Evolutionary conservation across 164 flowering plant genomes (phyloP).

Genomic region (Liriodendron chinense): DNA sequence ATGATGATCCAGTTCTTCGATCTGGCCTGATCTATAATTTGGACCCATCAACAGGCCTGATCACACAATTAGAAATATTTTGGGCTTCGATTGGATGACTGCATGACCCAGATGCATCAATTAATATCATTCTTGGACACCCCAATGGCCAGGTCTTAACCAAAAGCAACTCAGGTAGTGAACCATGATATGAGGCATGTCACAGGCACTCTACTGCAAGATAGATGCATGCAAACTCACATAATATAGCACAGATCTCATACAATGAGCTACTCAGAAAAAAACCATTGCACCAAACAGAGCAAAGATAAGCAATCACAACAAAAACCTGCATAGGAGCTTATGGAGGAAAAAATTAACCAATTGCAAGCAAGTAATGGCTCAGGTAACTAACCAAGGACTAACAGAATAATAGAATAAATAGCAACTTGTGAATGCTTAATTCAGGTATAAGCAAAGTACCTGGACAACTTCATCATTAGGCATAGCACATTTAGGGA

Average conservation of each 20-base stretch:
- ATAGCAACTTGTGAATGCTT: not conserved
- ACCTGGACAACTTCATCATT: slow-evolving; percentile 63
- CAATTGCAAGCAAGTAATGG: not conserved
- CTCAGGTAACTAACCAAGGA: not conserved
- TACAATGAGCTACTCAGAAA: not conserved
- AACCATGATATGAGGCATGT: too few relatives aligned
- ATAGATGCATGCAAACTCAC: not conserved
- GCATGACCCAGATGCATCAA: too few relatives aligned
- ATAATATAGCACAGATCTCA: not conserved
- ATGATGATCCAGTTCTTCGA: too few relatives aligned
- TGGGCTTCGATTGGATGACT: too few relatives aligned
- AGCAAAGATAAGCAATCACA: not conserved
- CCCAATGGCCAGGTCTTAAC: too few relatives aligned
- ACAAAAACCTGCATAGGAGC: too few relatives aligned
- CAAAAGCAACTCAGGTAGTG: too few relatives aligned
- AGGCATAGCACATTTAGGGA: slow-evolving; percentile 29
- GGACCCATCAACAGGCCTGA: too few relatives aligned
- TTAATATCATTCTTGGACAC: too few relatives aligned
- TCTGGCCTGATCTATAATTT: too few relatives aligned
- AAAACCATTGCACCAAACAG: not conserved
- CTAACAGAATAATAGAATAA: not conserved
- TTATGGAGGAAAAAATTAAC: not conserved
- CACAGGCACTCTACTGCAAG: too few relatives aligned
- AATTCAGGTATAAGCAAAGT: not conserved
- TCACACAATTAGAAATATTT: too few relatives aligned